These are phyloP conservation scores for Fusarium decemcellulare DNA, from an alignment of 2,329 filamentous ascomycete species.

Conservation along the genomic window DNA sequence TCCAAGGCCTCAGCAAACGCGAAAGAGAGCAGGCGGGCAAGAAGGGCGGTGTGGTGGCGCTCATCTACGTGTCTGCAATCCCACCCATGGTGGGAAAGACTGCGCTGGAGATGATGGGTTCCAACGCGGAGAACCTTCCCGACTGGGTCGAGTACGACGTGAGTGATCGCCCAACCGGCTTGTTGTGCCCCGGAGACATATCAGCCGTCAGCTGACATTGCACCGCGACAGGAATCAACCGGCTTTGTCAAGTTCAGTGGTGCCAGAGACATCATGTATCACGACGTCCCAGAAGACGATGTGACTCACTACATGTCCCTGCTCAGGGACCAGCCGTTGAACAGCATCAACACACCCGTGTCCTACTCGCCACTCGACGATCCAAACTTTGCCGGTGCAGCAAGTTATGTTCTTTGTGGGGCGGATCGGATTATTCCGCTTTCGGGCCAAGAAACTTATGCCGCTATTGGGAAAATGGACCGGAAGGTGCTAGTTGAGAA, in stretches of 20 bases:
- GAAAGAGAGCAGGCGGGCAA: constrained; percentile 16
- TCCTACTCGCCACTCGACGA: constrained; percentile 17
- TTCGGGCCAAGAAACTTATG: constrained; percentile 8
- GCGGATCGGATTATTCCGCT: constrained; percentile 11
- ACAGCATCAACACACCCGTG: neutral
- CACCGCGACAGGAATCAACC: neutral
- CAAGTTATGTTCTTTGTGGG: constrained; percentile 8
- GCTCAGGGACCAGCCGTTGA: neutral
- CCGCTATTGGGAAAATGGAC: neutral
- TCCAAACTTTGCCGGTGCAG: neutral
- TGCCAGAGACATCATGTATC: constrained; percentile 13
- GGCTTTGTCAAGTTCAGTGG: constrained; percentile 9
- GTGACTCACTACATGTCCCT: neutral
- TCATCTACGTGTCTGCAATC: constrained; percentile 32
- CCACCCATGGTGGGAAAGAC: neutral
- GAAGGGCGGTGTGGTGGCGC: constrained; percentile 18
- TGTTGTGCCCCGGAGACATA: neutral
- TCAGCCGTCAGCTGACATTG: neutral
- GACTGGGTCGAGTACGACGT: constrained; percentile 5
- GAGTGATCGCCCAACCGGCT: neutral
- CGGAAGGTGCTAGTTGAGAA: neutral
- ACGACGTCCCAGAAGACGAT: neutral
- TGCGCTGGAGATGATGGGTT: constrained; percentile 18
- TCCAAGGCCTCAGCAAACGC: constrained; percentile 27
- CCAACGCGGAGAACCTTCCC: neutral